Evolutionary conservation across 495 filamentous ascomycete genomes (phyloP), one percentile per base, ranked within the genome.

Genomic region (Sphaerosporella brunnea): DNA sequence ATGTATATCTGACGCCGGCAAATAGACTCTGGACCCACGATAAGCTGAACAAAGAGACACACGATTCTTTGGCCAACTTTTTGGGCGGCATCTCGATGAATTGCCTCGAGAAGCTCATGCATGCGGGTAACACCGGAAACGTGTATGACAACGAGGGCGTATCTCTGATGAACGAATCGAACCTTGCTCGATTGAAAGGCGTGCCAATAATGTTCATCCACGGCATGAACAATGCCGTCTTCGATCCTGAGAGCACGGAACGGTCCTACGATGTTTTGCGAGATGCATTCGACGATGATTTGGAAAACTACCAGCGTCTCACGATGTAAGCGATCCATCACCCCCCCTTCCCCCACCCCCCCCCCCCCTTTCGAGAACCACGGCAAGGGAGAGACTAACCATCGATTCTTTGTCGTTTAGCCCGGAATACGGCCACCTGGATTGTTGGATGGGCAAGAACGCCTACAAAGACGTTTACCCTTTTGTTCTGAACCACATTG

Each of bases 391-490:
- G n/a, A n/a, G 23, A 43, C 40, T 43, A 13, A 43, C 40, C 13
- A 25, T 25, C 13, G 20, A 5, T 25, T 43, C 35, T 26, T 43
- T 43, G 23, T 18, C 24, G 34, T 35, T 10, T 16, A 54, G 52
- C 5, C 68, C 72, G 5, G 71, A 73, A n/a, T 77, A 79, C 48
- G 78, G 78, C 20, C 78, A 81, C 55, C 56, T 81, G 44, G 78
- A 81, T 62, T 68, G 67, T 41, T 79, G 77, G 72, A 75, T 80
- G 68, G 77, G 77, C 0, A 66, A 70, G 32, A 64, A 69, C 36
- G 74, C 74, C 8, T 74, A 66, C 62, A 72, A 66, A 56, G 77
- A 79, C 58, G 70, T 81, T 9, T 81, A 70, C 54, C 75, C 74
- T 23, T 67, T 71, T 46, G 69, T 80, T 2, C 51, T 67, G 47